A percentile compares a stretch with the other conserved stretches of the same genome.
Evolutionary conservation across 2,329 filamentous ascomycete species (phyloP).

Genomic region (Cercospora citrullina): DNA sequence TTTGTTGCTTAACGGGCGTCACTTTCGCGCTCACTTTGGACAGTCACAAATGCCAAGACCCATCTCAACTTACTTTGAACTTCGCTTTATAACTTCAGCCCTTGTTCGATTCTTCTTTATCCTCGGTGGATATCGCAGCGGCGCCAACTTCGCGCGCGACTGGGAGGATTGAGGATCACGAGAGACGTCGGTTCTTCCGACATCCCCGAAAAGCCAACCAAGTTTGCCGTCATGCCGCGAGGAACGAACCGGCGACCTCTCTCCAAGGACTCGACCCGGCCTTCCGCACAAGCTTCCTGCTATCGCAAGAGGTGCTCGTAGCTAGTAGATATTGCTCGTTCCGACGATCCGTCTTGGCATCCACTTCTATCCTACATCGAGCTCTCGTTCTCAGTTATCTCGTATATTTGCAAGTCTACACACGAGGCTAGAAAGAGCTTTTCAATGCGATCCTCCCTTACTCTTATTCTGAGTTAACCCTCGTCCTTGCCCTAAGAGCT

Average conservation of each 20-base stretch:
- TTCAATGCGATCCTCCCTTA: too few species aligned
- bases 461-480: too few species aligned
- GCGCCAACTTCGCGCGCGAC: neutral
- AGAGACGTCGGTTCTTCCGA: too few species aligned
- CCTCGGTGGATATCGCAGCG: neutral
- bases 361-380: too few species aligned
- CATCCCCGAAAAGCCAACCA: too few species aligned
- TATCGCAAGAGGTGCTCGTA: neutral
- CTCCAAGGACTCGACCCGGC: neutral
- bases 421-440: too few species aligned
- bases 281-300: neutral
- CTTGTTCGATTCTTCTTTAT: neutral
- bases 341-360: too few species aligned
- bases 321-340: too few species aligned
- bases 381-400: too few species aligned
- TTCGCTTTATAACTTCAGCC: neutral
- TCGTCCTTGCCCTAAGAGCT: too few species aligned
- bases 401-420: too few species aligned
- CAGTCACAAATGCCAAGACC: neutral
- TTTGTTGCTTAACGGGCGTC: too few species aligned
- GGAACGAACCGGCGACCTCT: neutral
- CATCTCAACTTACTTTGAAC: neutral
- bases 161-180: neutral
- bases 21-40: neutral
- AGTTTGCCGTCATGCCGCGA: neutral